Conservation (phyloP, 352 stramenopile genomes). For the Globisporangium viniferum region DNA sequence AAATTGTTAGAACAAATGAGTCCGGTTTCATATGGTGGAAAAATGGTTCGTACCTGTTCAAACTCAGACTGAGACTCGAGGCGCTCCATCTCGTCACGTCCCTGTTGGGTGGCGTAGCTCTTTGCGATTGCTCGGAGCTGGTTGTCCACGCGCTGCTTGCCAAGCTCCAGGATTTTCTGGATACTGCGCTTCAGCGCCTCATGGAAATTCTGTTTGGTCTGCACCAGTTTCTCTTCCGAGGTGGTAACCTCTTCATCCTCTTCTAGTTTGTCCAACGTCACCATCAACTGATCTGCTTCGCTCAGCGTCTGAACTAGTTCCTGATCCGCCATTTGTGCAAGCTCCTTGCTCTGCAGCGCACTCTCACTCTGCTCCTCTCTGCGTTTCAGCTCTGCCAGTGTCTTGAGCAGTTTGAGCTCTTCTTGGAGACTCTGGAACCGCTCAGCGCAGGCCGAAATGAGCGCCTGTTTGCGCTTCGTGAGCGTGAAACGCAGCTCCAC, state of each 20-base stretch:
- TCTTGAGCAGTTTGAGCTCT: constrained; percentile 12
- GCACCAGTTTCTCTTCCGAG: background rate
- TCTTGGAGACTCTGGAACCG: constrained; percentile 1
- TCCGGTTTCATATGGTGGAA: background rate
- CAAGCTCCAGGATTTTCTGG: constrained; percentile 11
- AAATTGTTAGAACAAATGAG: background rate
- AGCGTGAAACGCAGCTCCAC: constrained; percentile 16
- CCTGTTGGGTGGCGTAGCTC: background rate
- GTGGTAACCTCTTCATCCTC: background rate
- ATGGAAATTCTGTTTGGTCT: background rate
- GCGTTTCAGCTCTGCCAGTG: background rate
- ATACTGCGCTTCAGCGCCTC: constrained; percentile 9
- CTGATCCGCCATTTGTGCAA: constrained; percentile 1
- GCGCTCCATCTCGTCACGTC: constrained; percentile 11
- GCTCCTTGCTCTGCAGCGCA: background rate
- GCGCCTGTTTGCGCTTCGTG: constrained; percentile 11
- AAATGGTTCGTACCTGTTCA: constrained; percentile 10
- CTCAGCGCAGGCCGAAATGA: background rate
- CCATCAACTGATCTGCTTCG: constrained; percentile 9
- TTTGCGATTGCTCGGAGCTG: constrained; percentile 3
- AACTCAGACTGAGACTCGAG: constrained; percentile 14
- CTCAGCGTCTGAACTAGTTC: constrained; percentile 10
- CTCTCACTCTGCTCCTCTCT: background rate
- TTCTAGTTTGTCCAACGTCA: constrained; percentile 12
- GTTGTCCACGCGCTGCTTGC: constrained; percentile 6